Evolutionary conservation across 176 grass and related monocot species (phyloP).

Genomic region (Musa troglodytarum): DNA sequence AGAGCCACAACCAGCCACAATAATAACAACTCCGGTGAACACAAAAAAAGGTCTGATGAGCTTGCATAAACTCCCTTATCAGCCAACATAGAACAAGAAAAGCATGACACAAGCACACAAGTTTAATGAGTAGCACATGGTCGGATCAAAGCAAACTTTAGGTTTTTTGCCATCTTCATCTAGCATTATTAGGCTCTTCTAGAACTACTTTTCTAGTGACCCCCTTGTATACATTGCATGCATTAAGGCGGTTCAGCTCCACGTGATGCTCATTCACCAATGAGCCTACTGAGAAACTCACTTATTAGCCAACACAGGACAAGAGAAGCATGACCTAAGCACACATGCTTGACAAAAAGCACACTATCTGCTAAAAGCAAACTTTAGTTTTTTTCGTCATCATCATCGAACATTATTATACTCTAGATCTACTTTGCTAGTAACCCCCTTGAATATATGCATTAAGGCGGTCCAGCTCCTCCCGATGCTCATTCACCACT

Average conservation of each 20-base stretch:
- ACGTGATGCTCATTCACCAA: slow-evolving; percentile 45
- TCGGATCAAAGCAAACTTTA: background rate
- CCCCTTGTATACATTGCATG: slow-evolving; percentile 62
- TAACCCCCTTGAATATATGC: slow-evolving; percentile 91
- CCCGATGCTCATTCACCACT: slow-evolving; percentile 73
- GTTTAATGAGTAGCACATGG: background rate
- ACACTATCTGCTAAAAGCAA: background rate
- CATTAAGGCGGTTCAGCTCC: slow-evolving; percentile 86
- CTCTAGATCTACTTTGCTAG: slow-evolving; percentile 22
- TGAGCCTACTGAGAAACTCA: background rate
- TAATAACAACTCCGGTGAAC: no score
- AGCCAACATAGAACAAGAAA: background rate
- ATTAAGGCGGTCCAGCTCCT: slow-evolving; percentile 90
- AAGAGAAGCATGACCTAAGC: background rate
- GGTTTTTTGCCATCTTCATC: slow-evolving; percentile 27
- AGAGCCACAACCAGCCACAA: no score
- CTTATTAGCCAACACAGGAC: background rate
- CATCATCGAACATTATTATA: slow-evolving; percentile 12
- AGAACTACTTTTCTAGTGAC: slow-evolving; percentile 38
- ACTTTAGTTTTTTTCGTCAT: slow-evolving; percentile 17
- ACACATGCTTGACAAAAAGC: background rate
- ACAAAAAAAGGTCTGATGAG: background rate
- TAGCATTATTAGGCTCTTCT: background rate
- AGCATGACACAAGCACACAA: background rate
- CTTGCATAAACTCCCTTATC: background rate